Conservation (phyloP, 2,329 filamentous ascomycete species). For the Fusarium fujikuroi region DNA sequence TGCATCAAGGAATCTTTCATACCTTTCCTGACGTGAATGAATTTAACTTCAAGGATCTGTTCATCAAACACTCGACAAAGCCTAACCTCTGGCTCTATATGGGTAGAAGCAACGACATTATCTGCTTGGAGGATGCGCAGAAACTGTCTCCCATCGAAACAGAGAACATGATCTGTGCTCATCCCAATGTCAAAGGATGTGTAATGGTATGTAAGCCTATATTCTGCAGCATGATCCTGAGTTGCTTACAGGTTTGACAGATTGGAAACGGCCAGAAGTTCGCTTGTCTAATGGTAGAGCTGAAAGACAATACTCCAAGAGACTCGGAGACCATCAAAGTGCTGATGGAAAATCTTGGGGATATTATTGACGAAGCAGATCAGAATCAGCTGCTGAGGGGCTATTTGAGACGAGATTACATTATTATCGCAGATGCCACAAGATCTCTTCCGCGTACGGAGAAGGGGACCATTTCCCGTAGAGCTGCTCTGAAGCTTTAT, state of each 20-base stretch:
- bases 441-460: background rate
- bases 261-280: background rate
- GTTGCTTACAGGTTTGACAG: accelerated
- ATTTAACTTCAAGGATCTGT: background rate
- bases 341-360: background rate
- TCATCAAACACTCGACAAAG: background rate
- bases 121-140: background rate
- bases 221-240: accelerated
- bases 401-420: background rate
- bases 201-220: background rate
- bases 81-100: background rate
- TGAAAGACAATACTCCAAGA: background rate
- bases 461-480: background rate
- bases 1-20: background rate
- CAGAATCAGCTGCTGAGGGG: background rate
- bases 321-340: accelerated
- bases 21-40: background rate
- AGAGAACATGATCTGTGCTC: background rate
- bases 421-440: accelerated
- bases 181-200: background rate
- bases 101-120: background rate
- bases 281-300: background rate
- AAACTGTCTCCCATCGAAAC: background rate
- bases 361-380: background rate
- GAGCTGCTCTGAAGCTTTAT: background rate